These are phyloP conservation scores for Aspergillus japonicus DNA, from an alignment of 2,329 filamentous ascomycete species.

Conservation along the genomic window DNA sequence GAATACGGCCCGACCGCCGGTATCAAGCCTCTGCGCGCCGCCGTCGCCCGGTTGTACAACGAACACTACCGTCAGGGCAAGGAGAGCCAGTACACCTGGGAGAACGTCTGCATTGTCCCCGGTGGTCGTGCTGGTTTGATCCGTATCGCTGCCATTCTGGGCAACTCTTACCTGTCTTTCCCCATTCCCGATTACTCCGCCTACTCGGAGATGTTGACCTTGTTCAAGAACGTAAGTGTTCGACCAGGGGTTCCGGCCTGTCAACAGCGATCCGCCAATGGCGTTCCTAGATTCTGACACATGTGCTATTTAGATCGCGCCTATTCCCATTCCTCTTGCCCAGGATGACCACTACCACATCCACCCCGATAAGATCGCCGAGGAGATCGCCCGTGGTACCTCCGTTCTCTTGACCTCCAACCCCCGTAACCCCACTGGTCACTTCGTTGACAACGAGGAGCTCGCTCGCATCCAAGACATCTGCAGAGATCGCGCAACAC, in stretches of 20 bases:
- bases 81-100: constrained; percentile 88
- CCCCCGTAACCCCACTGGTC: constrained; percentile 89
- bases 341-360: constrained; percentile 90
- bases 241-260: neutral
- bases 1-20: constrained; percentile 94
- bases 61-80: constrained; percentile 86
- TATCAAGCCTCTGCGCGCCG: constrained; percentile 84
- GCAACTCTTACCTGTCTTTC: constrained; percentile 89
- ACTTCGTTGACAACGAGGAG: constrained; percentile 80
- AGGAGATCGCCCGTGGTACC: constrained; percentile 82
- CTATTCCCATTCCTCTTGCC: constrained; percentile 79
- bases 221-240: constrained; percentile 73
- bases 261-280: neutral
- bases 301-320: constrained; percentile 62
- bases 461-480: constrained; percentile 89
- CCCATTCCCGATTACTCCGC: constrained; percentile 95
- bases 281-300: neutral
- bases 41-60: constrained; percentile 90
- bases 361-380: constrained; percentile 86
- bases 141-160: constrained; percentile 88
- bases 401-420: constrained; percentile 92
- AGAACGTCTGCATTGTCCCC: constrained; percentile 95
- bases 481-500: constrained; percentile 82
- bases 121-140: constrained; percentile 91
- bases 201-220: constrained; percentile 94